Evolutionary conservation across 2,329 filamentous ascomycete genomes (phyloP).

Genomic region (Penicillium sumatraense): DNA sequence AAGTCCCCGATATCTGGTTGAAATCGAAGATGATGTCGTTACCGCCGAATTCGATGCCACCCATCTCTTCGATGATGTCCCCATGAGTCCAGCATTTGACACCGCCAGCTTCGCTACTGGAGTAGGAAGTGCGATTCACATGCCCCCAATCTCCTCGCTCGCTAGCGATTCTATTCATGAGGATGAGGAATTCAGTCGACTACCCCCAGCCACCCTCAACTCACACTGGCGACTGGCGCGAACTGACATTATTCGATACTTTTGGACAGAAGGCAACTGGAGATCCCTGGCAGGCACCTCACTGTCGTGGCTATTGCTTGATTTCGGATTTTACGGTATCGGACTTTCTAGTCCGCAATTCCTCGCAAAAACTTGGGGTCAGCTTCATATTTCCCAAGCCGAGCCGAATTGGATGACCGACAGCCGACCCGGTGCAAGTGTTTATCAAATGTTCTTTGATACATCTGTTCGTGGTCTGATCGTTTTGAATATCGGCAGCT

Average conservation of each 20-base stretch:
- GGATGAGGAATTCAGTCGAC: constrained; percentile 23
- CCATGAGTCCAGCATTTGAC: constrained; percentile 20
- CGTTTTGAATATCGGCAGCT: constrained; percentile 47
- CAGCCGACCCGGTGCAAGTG: constrained; percentile 44
- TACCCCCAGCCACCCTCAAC: constrained; percentile 45
- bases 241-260: constrained; percentile 46
- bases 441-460: constrained; percentile 45
- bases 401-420: constrained; percentile 44
- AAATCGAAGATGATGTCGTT: constrained; percentile 66
- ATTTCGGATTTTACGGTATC: constrained; percentile 63
- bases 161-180: constrained; percentile 30
- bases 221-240: constrained; percentile 46
- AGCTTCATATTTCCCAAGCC: constrained; percentile 31
- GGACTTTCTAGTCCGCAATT: constrained; percentile 52
- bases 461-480: constrained; percentile 46
- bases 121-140: constrained; percentile 20
- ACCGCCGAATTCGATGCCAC: constrained; percentile 65
- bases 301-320: constrained; percentile 59
- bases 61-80: constrained; percentile 56
- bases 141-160: constrained; percentile 33
- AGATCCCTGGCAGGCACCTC: constrained; percentile 51
- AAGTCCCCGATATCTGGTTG: constrained; percentile 67
- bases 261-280: constrained; percentile 51
- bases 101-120: constrained; percentile 32
- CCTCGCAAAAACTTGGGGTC: constrained; percentile 47